Conservation (phyloP, 2,329 filamentous ascomycete species). For the Colletotrichum sp. region DNA sequence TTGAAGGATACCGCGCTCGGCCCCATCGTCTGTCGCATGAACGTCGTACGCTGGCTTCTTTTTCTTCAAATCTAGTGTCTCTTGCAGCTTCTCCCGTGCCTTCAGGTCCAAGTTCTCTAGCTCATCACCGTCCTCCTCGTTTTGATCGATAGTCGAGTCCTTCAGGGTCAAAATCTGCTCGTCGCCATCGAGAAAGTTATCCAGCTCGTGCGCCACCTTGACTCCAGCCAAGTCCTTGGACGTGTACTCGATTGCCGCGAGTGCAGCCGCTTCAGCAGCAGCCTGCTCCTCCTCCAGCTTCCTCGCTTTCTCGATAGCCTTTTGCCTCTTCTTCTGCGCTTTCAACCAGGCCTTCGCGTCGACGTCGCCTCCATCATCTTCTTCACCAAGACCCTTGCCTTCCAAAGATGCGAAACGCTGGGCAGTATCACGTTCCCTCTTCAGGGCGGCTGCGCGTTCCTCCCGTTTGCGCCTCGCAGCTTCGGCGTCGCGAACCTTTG, state of each 20-base stretch:
- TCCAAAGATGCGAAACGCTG: constrained; percentile 78
- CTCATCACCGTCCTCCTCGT: constrained; percentile 89
- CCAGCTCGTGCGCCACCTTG: constrained; percentile 87
- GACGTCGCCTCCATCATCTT: constrained; percentile 66
- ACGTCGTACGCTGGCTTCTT: constrained; percentile 90
- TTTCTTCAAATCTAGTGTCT: constrained; percentile 87
- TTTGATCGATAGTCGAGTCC: constrained; percentile 83
- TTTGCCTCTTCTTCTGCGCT: constrained; percentile 91
- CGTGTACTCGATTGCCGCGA: constrained; percentile 74
- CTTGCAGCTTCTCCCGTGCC: constrained; percentile 74
- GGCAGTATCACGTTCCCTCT: constrained; percentile 84
- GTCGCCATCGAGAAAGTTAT: constrained; percentile 79
- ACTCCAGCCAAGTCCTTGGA: constrained; percentile 87
- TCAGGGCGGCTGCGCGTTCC: constrained; percentile 80
- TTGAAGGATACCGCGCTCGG: constrained; percentile 72
- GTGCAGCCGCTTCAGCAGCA: constrained; percentile 72
- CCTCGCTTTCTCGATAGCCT: constrained; percentile 82
- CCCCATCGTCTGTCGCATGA: constrained; percentile 67
- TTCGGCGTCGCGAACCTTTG: constrained; percentile 71
- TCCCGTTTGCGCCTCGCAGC: constrained; percentile 79
- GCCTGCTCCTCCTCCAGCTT: constrained; percentile 77
- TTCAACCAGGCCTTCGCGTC: constrained; percentile 89
- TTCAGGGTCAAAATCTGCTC: constrained; percentile 96
- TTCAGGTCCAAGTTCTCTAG: constrained; percentile 78
- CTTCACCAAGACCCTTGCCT: constrained; percentile 84